Conservation (phyloP, 1,139 yeast species). For the Candida sp. region DNA sequence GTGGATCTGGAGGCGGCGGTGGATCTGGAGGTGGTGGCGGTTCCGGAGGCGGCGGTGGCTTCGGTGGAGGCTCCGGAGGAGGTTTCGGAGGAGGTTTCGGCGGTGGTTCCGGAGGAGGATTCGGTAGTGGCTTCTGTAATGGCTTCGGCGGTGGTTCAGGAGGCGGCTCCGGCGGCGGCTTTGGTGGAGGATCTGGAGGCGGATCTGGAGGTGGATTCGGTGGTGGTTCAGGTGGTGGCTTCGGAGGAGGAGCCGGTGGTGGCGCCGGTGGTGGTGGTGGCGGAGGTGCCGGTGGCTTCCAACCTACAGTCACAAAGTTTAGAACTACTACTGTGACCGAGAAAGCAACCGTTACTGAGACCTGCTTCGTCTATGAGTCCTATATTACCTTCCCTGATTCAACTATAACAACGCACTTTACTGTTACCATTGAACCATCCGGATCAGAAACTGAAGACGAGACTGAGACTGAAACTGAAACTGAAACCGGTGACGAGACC, state of each 20-base stretch:
- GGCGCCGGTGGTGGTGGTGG: not conserved
- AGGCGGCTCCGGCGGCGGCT: not conserved
- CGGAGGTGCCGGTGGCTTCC: not conserved
- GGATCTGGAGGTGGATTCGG: not conserved
- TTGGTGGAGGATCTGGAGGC: not conserved
- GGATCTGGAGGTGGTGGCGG: not conserved
- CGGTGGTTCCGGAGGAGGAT: not conserved
- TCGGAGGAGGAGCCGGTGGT: not conserved
- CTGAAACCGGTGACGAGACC: too few species aligned
- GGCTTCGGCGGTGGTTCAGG: not conserved
- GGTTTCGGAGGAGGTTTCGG: not conserved
- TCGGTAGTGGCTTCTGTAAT: not conserved
- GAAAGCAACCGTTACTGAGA: not conserved
- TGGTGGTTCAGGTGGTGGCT: not conserved
- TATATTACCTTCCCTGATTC: slow-evolving; percentile 1
- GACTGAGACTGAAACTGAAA: too few species aligned
- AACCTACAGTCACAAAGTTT: not conserved
- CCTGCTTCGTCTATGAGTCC: slow-evolving; percentile 1
- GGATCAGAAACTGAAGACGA: not conserved
- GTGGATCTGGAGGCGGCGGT: not conserved
- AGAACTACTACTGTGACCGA: not conserved
- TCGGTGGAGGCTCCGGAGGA: not conserved
- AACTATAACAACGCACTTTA: not conserved
- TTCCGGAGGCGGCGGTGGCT: not conserved
- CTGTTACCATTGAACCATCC: not conserved